A percentile compares a stretch with the other conserved stretches of the same genome.
phyloP scores from a whole-genome alignment of 228 moss, liverwort and hornwort genomes.

The Sphagnum fallax region DNA sequence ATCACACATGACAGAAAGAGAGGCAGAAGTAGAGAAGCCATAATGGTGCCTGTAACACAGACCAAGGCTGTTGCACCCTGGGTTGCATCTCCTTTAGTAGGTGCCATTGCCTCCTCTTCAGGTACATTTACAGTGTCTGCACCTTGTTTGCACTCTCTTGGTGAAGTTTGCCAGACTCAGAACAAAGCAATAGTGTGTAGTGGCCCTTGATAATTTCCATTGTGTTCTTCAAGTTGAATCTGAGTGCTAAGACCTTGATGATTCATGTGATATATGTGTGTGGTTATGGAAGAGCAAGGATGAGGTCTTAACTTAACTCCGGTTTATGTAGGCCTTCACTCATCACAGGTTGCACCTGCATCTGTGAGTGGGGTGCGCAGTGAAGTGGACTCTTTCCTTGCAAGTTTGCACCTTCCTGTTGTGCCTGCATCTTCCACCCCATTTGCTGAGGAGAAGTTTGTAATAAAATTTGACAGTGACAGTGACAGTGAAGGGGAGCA shows the following conservation, averaged over 20 bases:
- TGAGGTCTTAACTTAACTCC: neutral
- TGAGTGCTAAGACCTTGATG: neutral
- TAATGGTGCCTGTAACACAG: slow-evolving; percentile 5
- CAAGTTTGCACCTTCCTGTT: slow-evolving; percentile 62
- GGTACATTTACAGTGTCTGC: slow-evolving; percentile 7
- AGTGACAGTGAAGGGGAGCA: slow-evolving; percentile 77
- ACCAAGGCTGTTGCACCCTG: slow-evolving; percentile 8
- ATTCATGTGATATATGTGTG: neutral
- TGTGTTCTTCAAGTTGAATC: neutral
- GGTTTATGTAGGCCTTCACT: slow-evolving; percentile 11
- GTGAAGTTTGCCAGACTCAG: neutral
- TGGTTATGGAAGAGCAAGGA: neutral
- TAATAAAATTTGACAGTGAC: slow-evolving; percentile 74
- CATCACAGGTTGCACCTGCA: slow-evolving; percentile 7
- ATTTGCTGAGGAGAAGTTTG: slow-evolving; percentile 35
- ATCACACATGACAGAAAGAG: slow-evolving; percentile 15
- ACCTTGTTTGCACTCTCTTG: slow-evolving; percentile 1
- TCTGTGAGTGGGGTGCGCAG: slow-evolving; percentile 8
- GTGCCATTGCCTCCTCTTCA: slow-evolving; percentile 12
- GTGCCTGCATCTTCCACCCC: slow-evolving; percentile 14
- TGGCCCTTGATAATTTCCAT: neutral
- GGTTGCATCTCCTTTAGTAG: slow-evolving; percentile 12
- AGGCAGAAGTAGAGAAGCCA: slow-evolving; percentile 12
- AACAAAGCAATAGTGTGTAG: neutral
- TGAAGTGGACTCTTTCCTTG: slow-evolving; percentile 68